phyloP scores from a whole-genome alignment of 192 early-diverging fungal genomes.

The Coemansia sp. region DNA sequence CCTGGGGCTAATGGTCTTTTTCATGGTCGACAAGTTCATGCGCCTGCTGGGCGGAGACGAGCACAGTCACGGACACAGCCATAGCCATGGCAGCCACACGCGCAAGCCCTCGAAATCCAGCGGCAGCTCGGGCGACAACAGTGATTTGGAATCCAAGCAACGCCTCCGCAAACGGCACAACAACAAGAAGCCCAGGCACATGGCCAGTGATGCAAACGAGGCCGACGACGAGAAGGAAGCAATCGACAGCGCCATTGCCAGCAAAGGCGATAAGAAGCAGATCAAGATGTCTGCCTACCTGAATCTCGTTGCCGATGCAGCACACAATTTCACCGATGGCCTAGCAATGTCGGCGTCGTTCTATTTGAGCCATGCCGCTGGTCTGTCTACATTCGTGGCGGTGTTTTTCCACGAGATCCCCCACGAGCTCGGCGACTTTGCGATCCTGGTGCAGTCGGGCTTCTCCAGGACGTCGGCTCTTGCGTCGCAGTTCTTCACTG shows the following conservation, averaged over 20 bases:
- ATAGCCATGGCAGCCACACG: slow-evolving; percentile 33
- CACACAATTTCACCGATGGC: slow-evolving; percentile 87
- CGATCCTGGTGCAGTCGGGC: slow-evolving; percentile 80
- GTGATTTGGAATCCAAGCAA: slow-evolving; percentile 26
- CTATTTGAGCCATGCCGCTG: slow-evolving; percentile 75
- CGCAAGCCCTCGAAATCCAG: slow-evolving; percentile 9
- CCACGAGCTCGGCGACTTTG: slow-evolving; percentile 87
- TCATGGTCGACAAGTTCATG: slow-evolving; percentile 83
- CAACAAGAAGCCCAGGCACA: slow-evolving; percentile 9
- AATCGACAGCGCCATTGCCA: neutral
- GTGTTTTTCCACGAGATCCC: slow-evolving; percentile 91
- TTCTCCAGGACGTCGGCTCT: slow-evolving; percentile 73
- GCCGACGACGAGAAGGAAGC: slow-evolving; percentile 50
- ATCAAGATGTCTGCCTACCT: slow-evolving; percentile 75
- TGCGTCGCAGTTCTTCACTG: slow-evolving; percentile 77
- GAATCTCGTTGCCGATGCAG: slow-evolving; percentile 79
- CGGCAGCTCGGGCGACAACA: slow-evolving; percentile 21
- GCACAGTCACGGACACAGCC: slow-evolving; percentile 60
- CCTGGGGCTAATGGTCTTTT: slow-evolving; percentile 72
- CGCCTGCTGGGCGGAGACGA: slow-evolving; percentile 68
- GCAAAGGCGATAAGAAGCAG: slow-evolving; percentile 20
- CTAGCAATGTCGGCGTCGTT: slow-evolving; percentile 83
- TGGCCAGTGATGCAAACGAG: slow-evolving; percentile 31
- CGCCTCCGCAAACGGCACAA: slow-evolving; percentile 35
- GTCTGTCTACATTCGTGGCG: slow-evolving; percentile 81